phyloP scores from a whole-genome alignment of 495 filamentous ascomycete genomes.

The Aspergillus heteromorphus region DNA sequence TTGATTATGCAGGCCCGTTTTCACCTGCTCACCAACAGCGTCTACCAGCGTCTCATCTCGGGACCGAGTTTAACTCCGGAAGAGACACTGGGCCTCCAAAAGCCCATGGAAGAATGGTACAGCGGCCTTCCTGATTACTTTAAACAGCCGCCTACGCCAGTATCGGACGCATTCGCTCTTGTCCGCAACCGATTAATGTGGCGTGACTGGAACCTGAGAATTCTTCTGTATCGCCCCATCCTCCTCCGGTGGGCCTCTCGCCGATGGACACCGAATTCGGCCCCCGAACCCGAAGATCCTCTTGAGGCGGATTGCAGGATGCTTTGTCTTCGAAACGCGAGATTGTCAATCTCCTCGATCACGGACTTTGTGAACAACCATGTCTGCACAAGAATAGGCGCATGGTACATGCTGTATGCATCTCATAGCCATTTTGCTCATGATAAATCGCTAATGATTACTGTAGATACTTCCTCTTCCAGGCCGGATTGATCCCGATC shows the following conservation, averaged over 20 bases:
- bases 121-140: constrained; percentile 41
- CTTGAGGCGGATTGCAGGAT: constrained; percentile 37
- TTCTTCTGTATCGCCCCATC: constrained; percentile 49
- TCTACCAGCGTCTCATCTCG: constrained; percentile 49
- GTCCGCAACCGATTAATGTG: constrained; percentile 41
- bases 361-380: constrained; percentile 39
- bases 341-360: constrained; percentile 40
- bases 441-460: background rate
- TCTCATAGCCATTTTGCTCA: background rate
- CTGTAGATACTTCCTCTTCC: constrained; percentile 48
- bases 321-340: constrained; percentile 41
- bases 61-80: constrained; percentile 43
- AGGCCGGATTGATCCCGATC: constrained; percentile 46
- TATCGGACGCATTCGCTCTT: constrained; percentile 31
- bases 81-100: constrained; percentile 41
- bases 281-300: constrained; percentile 32
- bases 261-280: constrained; percentile 34
- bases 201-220: constrained; percentile 48
- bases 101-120: constrained; percentile 46
- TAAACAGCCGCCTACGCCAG: constrained; percentile 26
- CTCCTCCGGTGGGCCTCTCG: constrained; percentile 45
- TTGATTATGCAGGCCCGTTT: constrained; percentile 46
- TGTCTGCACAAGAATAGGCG: constrained; percentile 38
- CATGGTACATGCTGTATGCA: constrained; percentile 49
- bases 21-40: constrained; percentile 44